phyloP scores from a whole-genome alignment of 2,329 filamentous ascomycete genomes.

The Cadophora sp. region DNA sequence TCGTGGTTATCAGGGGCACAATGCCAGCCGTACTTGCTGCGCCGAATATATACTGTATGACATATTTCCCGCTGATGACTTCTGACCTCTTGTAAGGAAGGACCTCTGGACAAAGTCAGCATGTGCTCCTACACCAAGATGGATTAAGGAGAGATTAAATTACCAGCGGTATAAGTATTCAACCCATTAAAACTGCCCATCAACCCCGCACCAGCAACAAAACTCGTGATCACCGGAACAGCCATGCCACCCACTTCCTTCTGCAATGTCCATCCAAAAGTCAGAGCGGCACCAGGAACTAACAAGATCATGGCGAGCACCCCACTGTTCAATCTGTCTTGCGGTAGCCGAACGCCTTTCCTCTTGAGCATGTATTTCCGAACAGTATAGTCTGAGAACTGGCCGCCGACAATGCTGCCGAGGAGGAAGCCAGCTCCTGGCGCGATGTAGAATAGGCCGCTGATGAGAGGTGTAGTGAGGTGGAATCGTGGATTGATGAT shows the following conservation, averaged over 20 bases:
- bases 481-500: conserved; percentile 74
- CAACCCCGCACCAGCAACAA: conserved; percentile 45
- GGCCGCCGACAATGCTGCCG: conserved; percentile 69
- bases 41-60: conserved; percentile 43
- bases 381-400: conserved; percentile 50
- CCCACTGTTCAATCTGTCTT: conserved; percentile 45
- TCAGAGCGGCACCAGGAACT: conserved; percentile 42
- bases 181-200: conserved; percentile 49
- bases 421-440: conserved; percentile 70
- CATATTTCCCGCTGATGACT: conserved; percentile 44
- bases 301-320: conserved; percentile 43
- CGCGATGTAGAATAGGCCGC: conserved; percentile 73
- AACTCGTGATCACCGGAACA: conserved; percentile 45
- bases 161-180: conserved; percentile 50
- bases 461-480: conserved; percentile 65
- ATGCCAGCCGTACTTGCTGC: conserved; percentile 39
- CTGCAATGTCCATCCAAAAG: conserved; percentile 49
- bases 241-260: conserved; percentile 45
- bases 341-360: conserved; percentile 41
- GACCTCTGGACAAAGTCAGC: conserved; percentile 33
- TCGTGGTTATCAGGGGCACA: conserved; percentile 41
- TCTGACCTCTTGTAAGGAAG: conserved; percentile 37
- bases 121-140: background rate
- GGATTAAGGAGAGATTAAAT: conserved; percentile 6
- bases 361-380: conserved; percentile 49